Base-by-base conservation (phyloP, 495 filamentous ascomycete species). In the Penicillium ochrochloron region DNA sequence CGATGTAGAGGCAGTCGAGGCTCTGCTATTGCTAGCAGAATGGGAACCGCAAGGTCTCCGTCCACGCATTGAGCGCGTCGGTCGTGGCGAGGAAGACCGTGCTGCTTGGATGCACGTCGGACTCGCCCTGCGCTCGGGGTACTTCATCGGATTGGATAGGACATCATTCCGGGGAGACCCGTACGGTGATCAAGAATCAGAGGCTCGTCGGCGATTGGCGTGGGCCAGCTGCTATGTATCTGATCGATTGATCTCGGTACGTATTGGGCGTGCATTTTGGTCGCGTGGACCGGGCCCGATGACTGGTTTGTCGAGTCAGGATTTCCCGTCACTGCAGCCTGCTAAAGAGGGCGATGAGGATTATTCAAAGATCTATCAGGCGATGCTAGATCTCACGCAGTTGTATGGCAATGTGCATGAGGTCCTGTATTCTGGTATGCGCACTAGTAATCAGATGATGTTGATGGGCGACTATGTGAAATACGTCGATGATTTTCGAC, bases 71-170 rank as follows among this genome's bases (percentile, higher is more conserved):
- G 83, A 85, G 62, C 76, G 82, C 19, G 85, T 89, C 15, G 87
- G 87, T 0, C 79, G 84, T 33, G 87, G 86, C 11, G 85, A 89
- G 71, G 87, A 90, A 71, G 87, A 90, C 65, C 80, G 86, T 46
- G 85, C 86, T 35, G 84, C 85, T 4, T 90, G 87, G 87, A 89
- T 89, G 86, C 86, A 89, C 70, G 85, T 88, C 12, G 87, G 87
- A 6, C 80, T 85, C 6, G 87, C 87, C 2, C 66, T 90, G 12
- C 80, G 87, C 42, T 83, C 87, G n/a, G 87, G 84, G 0, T 89
- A 89, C 66, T 88, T 87, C 62, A 79, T 88, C 7, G 86, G 81
- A 14, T 68, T 89, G 33, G 87, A 90, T 64, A 75, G 82, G 59
- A 82, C 86, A 48, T 80, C 84, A 50, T 81, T 90, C 77, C 79